Percentiles rank a stretch among this genome's conserved stretches.
Conservation (phyloP, 371 early-diverging fungal species). For the Blakeslea trispora region DNA sequence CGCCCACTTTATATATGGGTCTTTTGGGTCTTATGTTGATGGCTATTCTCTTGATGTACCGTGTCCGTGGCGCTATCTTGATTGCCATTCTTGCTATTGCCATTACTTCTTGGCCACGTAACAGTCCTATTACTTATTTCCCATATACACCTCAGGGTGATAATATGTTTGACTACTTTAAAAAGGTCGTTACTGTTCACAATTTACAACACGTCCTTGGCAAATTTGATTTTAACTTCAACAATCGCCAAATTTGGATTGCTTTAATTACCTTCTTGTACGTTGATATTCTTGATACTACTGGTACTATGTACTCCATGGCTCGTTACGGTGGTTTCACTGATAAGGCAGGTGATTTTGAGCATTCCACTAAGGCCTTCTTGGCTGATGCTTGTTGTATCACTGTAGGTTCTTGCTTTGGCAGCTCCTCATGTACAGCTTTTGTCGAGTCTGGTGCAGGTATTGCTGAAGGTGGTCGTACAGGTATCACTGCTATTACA, state of each 20-base stretch:
- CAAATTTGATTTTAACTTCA: slow-evolving; percentile 63
- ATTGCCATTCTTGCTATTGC: slow-evolving; percentile 71
- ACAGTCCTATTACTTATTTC: slow-evolving; percentile 71
- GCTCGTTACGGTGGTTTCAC: slow-evolving; percentile 78
- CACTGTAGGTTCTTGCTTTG: slow-evolving; percentile 68
- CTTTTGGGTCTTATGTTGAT: slow-evolving; percentile 74
- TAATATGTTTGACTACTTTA: slow-evolving; percentile 69
- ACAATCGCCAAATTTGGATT: slow-evolving; percentile 71
- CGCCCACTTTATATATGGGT: slow-evolving; percentile 66
- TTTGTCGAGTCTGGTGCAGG: slow-evolving; percentile 82
- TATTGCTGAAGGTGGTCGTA: slow-evolving; percentile 81
- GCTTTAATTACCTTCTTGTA: slow-evolving; percentile 79
- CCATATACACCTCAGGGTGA: slow-evolving; percentile 66
- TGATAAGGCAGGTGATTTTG: slow-evolving; percentile 74
- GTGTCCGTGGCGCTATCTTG: slow-evolving; percentile 73
- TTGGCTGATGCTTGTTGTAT: slow-evolving; percentile 70
- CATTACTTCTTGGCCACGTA: slow-evolving; percentile 69
- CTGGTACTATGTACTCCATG: slow-evolving; percentile 80
- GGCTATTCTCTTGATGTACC: slow-evolving; percentile 61
- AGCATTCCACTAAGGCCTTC: slow-evolving; percentile 73
- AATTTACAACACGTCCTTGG: slow-evolving; percentile 60
- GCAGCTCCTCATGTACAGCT: slow-evolving; percentile 75
- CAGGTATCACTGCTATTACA: slow-evolving; percentile 76
- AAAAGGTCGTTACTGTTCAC: slow-evolving; percentile 71
- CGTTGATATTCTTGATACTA: slow-evolving; percentile 81